Conservation (phyloP, 2,329 filamentous ascomycete genomes). For the Colletotrichum melonis region DNA sequence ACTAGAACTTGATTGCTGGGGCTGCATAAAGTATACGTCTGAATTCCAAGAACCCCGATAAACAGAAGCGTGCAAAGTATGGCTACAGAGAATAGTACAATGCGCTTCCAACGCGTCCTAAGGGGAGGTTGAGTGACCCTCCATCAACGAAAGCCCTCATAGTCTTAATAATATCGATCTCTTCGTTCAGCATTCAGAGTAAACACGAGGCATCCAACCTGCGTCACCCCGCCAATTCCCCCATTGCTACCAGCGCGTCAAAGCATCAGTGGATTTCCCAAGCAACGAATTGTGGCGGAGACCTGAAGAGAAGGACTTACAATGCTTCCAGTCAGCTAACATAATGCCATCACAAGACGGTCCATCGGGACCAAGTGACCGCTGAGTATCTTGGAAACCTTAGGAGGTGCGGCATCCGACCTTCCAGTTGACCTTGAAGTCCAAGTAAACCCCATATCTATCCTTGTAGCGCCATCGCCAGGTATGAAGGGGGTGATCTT, state of each 20-base stretch:
- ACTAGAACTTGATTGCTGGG: too few relatives aligned
- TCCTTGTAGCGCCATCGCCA: conserved; percentile 1
- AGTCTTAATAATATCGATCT: not conserved
- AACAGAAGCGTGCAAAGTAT: too few relatives aligned
- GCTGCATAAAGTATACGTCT: too few relatives aligned
- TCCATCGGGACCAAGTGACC: not conserved
- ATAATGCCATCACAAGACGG: not conserved
- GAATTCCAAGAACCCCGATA: too few relatives aligned
- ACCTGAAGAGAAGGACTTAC: not conserved
- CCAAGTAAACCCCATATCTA: not conserved
- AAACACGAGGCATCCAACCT: not conserved
- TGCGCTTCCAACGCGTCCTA: too few relatives aligned
- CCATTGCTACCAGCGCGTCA: not conserved
- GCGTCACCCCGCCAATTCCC: not conserved
- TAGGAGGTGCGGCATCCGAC: not conserved
- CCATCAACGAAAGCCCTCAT: too few relatives aligned
- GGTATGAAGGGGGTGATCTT: not conserved
- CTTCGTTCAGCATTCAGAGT: not conserved
- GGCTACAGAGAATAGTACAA: too few relatives aligned
- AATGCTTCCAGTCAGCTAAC: not conserved
- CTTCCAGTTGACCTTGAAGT: conserved; percentile 6
- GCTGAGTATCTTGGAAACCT: not conserved
- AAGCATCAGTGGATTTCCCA: not conserved
- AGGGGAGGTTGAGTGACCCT: too few relatives aligned
- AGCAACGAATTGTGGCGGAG: too few relatives aligned